Evolutionary conservation across 2,329 filamentous ascomycete species (phyloP).

Genomic region (Plenodomus tracheiphilus): DNA sequence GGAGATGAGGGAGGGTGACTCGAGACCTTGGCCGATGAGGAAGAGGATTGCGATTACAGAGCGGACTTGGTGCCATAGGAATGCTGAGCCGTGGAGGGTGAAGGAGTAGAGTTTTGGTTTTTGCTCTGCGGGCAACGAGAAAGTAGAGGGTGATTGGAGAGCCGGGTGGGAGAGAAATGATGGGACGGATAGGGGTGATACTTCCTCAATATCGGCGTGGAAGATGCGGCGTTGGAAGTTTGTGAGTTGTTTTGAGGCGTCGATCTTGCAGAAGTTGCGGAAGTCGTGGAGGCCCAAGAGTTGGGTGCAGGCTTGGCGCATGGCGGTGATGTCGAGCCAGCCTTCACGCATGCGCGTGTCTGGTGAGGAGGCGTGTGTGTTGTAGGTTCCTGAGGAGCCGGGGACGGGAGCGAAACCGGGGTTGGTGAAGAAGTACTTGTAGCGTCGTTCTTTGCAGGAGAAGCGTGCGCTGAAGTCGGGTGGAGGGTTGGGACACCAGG

Average conservation of each 20-base stretch:
- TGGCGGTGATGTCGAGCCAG: conserved; percentile 80
- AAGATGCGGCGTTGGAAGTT: conserved; percentile 82
- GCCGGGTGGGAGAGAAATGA: conserved; percentile 34
- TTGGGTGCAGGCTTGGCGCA: conserved; percentile 66
- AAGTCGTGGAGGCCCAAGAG: conserved; percentile 91
- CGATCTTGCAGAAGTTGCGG: conserved; percentile 94
- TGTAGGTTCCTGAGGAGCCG: conserved; percentile 54
- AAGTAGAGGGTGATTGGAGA: conserved; percentile 15
- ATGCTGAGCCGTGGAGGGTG: conserved; percentile 85
- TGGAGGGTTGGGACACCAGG: conserved; percentile 87
- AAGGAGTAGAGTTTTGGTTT: conserved; percentile 82
- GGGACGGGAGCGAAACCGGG: conserved; percentile 77
- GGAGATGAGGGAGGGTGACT: conserved; percentile 71
- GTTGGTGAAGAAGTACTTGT: conserved; percentile 97
- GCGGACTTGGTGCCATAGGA: conserved; percentile 97
- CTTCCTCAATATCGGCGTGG: conserved; percentile 71
- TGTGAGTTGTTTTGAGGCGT: conserved; percentile 83
- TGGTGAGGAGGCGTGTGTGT: conserved; percentile 31
- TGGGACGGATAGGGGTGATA: conserved; percentile 31
- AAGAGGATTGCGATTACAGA: conserved; percentile 95
- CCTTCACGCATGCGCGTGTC: conserved; percentile 51
- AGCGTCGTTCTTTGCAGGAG: conserved; percentile 86
- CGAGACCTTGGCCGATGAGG: conserved; percentile 84
- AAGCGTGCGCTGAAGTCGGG: conserved; percentile 86
- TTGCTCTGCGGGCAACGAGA: conserved; percentile 2